Conservation (phyloP, 495 filamentous ascomycete genomes). For the Xylaria longipes region DNA sequence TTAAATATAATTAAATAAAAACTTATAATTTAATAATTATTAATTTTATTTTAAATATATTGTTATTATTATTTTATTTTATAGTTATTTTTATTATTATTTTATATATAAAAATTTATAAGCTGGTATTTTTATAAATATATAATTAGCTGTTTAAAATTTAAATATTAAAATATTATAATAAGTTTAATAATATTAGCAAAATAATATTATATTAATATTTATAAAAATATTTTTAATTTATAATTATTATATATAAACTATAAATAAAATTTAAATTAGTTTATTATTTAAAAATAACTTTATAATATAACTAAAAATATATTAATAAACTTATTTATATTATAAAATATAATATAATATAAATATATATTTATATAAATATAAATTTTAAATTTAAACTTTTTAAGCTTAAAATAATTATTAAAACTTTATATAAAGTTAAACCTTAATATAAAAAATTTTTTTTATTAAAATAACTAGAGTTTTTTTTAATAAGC, state of each 20-base stretch:
- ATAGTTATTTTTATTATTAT: background rate
- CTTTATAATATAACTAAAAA: constrained; percentile 2
- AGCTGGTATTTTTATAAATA: background rate
- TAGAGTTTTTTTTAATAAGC: background rate
- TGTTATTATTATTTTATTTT: background rate
- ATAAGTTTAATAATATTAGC: too few relatives aligned
- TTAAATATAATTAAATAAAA: too few relatives aligned
- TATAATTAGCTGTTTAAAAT: background rate
- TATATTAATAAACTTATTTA: background rate
- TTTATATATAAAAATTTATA: background rate
- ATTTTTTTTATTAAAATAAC: background rate
- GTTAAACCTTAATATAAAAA: too few relatives aligned
- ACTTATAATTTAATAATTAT: too few relatives aligned
- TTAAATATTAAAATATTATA: background rate
- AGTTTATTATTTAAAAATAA: too few relatives aligned
- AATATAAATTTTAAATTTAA: constrained; percentile 3
- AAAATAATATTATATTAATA: background rate
- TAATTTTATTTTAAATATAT: background rate
- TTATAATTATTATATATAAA: background rate
- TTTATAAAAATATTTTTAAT: background rate
- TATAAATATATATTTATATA: constrained; percentile 6
- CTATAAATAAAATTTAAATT: constrained; percentile 1
- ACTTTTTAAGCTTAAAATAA: constrained; percentile 1
- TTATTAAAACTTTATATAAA: too few relatives aligned
- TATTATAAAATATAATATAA: constrained; percentile 6